Percentiles rank a stretch among this genome's conserved stretches.
Conservation (phyloP, 352 stramenopile genomes). For the Phytopythium sindhum region DNA sequence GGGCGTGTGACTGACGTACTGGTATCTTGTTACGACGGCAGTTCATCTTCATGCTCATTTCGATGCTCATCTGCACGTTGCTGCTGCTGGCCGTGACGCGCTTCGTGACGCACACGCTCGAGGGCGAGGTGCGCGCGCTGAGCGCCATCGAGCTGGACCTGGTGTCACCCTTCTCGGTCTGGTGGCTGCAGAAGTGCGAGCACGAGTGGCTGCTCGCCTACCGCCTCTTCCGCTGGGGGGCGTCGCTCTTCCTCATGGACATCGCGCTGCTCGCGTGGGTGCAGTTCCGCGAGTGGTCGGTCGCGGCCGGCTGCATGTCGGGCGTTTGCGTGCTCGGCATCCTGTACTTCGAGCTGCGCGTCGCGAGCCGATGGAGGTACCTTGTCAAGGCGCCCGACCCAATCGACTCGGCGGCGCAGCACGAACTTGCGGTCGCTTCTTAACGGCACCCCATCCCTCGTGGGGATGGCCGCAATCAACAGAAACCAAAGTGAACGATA, state of each 20-base stretch:
- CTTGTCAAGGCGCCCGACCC: conserved; percentile 55
- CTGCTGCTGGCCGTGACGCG: conserved; percentile 71
- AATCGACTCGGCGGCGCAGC: background rate
- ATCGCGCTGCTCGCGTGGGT: conserved; percentile 60
- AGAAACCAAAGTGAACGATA: too few species aligned
- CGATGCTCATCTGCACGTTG: conserved; percentile 65
- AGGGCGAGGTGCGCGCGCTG: conserved; percentile 54
- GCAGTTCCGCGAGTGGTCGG: conserved; percentile 45
- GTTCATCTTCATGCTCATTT: conserved; percentile 77
- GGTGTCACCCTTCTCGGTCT: conserved; percentile 63
- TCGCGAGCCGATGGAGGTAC: conserved; percentile 71
- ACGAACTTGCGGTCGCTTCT: background rate
- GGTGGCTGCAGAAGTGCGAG: conserved; percentile 70
- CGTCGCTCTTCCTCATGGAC: conserved; percentile 61
- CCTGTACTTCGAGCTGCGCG: conserved; percentile 62
- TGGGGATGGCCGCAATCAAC: too few species aligned
- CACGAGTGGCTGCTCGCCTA: conserved; percentile 73
- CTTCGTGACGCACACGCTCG: conserved; percentile 77
- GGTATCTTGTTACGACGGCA: conserved; percentile 10
- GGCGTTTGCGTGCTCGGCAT: conserved; percentile 39
- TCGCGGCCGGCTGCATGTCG: conserved; percentile 43
- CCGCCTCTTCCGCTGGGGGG: conserved; percentile 49
- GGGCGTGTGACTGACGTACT: background rate
- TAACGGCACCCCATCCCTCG: background rate
- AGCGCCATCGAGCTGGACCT: conserved; percentile 56